Conservation (phyloP, 2,329 filamentous ascomycete genomes). For the Sordariomycetes sp. region DNA sequence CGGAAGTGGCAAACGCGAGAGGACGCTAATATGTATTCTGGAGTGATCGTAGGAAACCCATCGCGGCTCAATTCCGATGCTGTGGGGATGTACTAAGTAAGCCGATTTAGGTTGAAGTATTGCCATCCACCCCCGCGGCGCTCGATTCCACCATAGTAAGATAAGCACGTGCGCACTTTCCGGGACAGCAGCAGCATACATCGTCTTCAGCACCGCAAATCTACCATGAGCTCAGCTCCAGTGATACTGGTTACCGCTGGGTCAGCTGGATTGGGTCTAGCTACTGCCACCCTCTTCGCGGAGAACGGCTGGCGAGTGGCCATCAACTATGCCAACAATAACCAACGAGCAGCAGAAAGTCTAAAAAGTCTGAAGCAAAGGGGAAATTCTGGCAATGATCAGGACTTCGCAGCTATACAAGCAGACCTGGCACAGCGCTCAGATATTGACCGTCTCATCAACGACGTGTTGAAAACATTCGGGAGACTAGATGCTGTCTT, state of each 20-base stretch:
- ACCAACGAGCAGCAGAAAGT: conserved; percentile 49
- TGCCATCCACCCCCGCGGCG: too few species aligned
- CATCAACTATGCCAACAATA: conserved; percentile 63
- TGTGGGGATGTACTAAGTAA: too few species aligned
- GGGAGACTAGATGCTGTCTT: conserved; percentile 65
- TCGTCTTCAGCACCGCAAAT: too few species aligned
- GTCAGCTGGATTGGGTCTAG: conserved; percentile 60
- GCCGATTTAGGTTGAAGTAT: too few species aligned
- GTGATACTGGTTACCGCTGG: conserved; percentile 41
- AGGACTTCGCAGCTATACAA: conserved; percentile 41
- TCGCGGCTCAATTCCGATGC: too few species aligned
- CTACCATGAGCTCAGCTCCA: conserved; percentile 13
- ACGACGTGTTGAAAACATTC: conserved; percentile 47
- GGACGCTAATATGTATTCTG: too few species aligned
- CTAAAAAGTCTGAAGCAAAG: conserved; percentile 38
- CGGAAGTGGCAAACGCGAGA: too few species aligned
- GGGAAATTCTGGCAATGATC: background rate
- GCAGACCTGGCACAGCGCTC: conserved; percentile 55
- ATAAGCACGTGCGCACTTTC: too few species aligned
- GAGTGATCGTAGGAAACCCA: too few species aligned
- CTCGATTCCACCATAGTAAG: too few species aligned
- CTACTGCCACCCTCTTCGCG: conserved; percentile 59
- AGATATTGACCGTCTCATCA: conserved; percentile 51
- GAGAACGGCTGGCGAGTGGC: conserved; percentile 58
- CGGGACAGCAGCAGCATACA: too few species aligned